Evolutionary conservation across 2,329 filamentous ascomycete genomes (phyloP).

Genomic region (Lasiodiplodia citricola): DNA sequence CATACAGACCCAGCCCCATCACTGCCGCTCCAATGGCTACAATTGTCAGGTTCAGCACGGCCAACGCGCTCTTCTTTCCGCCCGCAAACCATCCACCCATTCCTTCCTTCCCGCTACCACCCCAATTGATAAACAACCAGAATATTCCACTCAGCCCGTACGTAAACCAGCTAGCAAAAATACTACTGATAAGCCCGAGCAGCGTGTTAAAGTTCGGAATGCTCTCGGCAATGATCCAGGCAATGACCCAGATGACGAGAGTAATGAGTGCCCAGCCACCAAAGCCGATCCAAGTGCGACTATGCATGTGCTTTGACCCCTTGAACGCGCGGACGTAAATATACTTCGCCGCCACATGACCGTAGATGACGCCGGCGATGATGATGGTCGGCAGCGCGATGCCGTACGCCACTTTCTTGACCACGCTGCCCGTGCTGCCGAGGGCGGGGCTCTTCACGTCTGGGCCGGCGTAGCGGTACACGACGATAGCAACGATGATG

Average conservation of each 20-base stretch:
- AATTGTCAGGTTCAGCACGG: slow-evolving; percentile 5
- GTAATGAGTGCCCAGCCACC: slow-evolving; percentile 65
- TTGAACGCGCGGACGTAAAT: slow-evolving; percentile 69
- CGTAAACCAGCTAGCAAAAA: slow-evolving; percentile 73
- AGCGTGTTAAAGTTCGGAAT: slow-evolving; percentile 75
- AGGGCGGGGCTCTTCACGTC: slow-evolving; percentile 70
- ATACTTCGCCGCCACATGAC: slow-evolving; percentile 69
- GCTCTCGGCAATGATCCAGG: slow-evolving; percentile 72
- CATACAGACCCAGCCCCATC: slow-evolving; percentile 33
- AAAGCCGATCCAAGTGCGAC: slow-evolving; percentile 50
- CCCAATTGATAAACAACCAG: slow-evolving; percentile 52
- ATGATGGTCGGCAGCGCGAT: slow-evolving; percentile 73
- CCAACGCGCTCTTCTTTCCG: slow-evolving; percentile 7
- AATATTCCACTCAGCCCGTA: slow-evolving; percentile 49
- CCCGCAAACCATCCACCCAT: slow-evolving; percentile 2
- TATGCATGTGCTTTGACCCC: slow-evolving; percentile 61
- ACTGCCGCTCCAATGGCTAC: slow-evolving; percentile 6
- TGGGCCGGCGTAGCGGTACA: slow-evolving; percentile 70
- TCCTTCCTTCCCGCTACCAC: background rate
- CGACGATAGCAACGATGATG: slow-evolving; percentile 67
- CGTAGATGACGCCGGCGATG: slow-evolving; percentile 73
- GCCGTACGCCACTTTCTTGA: slow-evolving; percentile 71
- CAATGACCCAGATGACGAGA: slow-evolving; percentile 62
- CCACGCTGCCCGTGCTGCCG: slow-evolving; percentile 60
- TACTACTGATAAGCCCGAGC: slow-evolving; percentile 64